Evolutionary conservation across 495 filamentous ascomycete species (phyloP).

Genomic region (Penicillium nucicola): DNA sequence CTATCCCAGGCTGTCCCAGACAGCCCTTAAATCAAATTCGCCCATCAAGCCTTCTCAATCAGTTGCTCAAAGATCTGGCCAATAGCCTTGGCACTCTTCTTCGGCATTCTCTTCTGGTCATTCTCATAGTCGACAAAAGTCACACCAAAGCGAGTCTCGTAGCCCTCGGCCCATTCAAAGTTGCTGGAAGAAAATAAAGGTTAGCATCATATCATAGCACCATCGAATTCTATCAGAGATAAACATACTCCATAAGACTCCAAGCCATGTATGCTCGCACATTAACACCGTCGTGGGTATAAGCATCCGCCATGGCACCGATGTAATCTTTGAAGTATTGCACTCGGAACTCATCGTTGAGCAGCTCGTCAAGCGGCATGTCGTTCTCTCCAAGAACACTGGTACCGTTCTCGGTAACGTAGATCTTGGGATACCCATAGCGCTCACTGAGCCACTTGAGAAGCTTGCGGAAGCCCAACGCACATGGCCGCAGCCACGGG

Average conservation of each 20-base stretch:
- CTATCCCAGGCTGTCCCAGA: too few species aligned
- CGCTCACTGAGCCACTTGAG: slow-evolving; percentile 77
- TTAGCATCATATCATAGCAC: slow-evolving; percentile 6
- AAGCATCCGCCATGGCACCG: slow-evolving; percentile 65
- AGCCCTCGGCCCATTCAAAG: slow-evolving; percentile 70
- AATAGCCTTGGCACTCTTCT: slow-evolving; percentile 71
- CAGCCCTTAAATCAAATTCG: background rate
- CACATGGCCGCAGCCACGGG: slow-evolving; percentile 69
- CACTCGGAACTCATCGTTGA: slow-evolving; percentile 71
- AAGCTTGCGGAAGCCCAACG: slow-evolving; percentile 70
- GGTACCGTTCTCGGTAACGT: slow-evolving; percentile 81
- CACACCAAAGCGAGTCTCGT: slow-evolving; percentile 78
- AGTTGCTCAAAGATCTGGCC: slow-evolving; percentile 56
- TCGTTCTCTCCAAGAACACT: slow-evolving; percentile 77
- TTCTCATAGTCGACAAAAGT: slow-evolving; percentile 75
- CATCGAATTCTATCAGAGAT: background rate
- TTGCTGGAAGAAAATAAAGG: slow-evolving; percentile 30
- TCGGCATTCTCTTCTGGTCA: slow-evolving; percentile 70
- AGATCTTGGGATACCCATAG: slow-evolving; percentile 70
- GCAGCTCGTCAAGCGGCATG: slow-evolving; percentile 60
- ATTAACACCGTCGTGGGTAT: slow-evolving; percentile 63
- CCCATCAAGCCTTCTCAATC: slow-evolving; percentile 28
- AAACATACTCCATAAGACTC: slow-evolving; percentile 67
- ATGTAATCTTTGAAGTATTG: slow-evolving; percentile 75
- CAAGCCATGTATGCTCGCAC: slow-evolving; percentile 75